Conservation (phyloP, 805 yeast genomes). For the Candida tibetensis region DNA sequence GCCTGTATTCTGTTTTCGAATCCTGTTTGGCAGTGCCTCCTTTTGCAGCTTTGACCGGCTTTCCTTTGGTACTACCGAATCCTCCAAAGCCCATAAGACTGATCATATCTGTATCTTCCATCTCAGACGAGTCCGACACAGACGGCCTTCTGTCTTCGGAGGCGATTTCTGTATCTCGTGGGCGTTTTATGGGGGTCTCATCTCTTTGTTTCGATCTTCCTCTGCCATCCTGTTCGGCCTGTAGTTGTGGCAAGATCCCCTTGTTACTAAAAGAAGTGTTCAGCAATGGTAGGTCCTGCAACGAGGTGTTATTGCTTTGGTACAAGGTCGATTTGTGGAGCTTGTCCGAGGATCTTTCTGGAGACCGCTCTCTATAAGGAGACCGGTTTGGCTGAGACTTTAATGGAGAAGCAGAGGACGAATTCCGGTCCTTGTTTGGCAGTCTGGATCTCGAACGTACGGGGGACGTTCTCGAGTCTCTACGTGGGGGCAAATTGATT, state of each 20-base stretch:
- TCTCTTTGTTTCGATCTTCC: constrained; percentile 25
- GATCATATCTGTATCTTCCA: constrained; percentile 31
- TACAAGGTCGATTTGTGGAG: constrained; percentile 14
- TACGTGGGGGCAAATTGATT: constrained; percentile 3
- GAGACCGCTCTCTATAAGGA: constrained; percentile 18
- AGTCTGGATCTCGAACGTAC: constrained; percentile 18
- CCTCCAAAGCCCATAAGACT: constrained; percentile 58
- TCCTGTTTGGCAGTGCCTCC: constrained; percentile 42
- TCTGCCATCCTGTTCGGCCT: constrained; percentile 19
- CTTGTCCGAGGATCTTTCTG: constrained; percentile 15
- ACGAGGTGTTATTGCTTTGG: constrained; percentile 13
- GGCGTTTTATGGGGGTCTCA: constrained; percentile 4
- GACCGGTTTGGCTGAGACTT: constrained; percentile 2
- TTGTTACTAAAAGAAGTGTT: constrained; percentile 17
- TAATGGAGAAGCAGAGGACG: background rate
- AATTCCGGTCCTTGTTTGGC: constrained; percentile 11
- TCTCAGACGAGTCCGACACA: constrained; percentile 17
- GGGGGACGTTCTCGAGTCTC: background rate
- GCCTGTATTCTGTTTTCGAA: constrained; percentile 49
- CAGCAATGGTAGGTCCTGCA: constrained; percentile 16
- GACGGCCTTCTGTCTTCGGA: constrained; percentile 7
- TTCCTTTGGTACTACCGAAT: constrained; percentile 55
- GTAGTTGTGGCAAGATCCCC: constrained; percentile 12
- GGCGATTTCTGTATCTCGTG: constrained; percentile 1
- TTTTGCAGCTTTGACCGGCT: constrained; percentile 49